A percentile compares a stretch with the other conserved stretches of the same genome.
Evolutionary conservation across 1,284 basidiomycete species (phyloP).

Genomic region (Cutaneotrichosporon daszewskae): DNA sequence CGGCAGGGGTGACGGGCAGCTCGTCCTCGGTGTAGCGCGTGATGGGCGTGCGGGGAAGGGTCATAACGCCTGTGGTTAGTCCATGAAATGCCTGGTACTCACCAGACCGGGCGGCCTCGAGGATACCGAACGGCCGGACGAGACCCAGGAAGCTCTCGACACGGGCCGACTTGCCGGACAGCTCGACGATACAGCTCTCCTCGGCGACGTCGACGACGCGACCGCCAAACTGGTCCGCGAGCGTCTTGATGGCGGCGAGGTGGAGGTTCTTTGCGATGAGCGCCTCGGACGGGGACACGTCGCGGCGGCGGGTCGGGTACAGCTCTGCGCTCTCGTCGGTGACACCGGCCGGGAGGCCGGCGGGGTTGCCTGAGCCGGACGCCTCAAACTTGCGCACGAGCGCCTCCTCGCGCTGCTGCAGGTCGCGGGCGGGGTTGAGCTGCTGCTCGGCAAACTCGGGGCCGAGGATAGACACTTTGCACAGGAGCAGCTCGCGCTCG

Average conservation of each 20-base stretch:
- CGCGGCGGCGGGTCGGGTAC: conserved; percentile 24
- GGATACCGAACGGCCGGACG: conserved; percentile 88
- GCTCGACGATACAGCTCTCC: conserved; percentile 88
- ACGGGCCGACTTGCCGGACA: conserved; percentile 83
- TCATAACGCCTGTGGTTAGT: conserved; percentile 90
- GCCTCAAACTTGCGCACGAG: conserved; percentile 19
- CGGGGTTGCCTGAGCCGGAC: conserved; percentile 45
- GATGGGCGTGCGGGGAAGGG: conserved; percentile 90
- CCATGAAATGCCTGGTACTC: too few species aligned
- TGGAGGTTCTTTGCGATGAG: conserved; percentile 86
- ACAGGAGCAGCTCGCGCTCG: conserved; percentile 78
- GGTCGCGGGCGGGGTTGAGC: conserved; percentile 57
- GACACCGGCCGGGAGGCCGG: conserved; percentile 66
- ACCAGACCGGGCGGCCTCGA: conserved; percentile 91
- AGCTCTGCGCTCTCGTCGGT: conserved; percentile 37
- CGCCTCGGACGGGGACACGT: conserved; percentile 61
- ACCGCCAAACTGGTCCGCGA: conserved; percentile 85
- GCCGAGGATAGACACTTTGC: conserved; percentile 91
- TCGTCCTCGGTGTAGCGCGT: conserved; percentile 61
- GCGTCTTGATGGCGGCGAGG: conserved; percentile 74
- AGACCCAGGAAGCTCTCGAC: conserved; percentile 91
- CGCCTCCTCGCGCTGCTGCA: conserved; percentile 14
- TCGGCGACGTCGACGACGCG: conserved; percentile 92
- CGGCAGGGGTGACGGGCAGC: conserved; percentile 50
- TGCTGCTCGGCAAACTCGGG: conserved; percentile 94